Conservation (phyloP, 257 asterid species). For the Ballota nigra region DNA sequence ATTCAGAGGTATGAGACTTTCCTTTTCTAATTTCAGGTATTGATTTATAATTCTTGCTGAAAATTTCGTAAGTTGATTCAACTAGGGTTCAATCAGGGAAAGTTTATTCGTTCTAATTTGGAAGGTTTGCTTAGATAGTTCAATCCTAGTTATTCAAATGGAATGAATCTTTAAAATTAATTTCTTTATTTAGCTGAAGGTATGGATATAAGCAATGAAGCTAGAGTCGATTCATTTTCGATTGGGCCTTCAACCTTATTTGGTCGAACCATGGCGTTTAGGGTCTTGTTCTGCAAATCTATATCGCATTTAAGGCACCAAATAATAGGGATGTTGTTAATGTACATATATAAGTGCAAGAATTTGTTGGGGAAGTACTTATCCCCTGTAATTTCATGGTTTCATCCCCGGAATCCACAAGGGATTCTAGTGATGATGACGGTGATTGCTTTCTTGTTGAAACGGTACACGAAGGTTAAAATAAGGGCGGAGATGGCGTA, state of each 20-base stretch:
- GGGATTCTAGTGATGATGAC: slow-evolving; percentile 79
- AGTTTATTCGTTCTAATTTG: neutral
- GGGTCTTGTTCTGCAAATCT: slow-evolving; percentile 86
- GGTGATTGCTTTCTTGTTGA: slow-evolving; percentile 67
- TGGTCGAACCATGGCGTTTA: slow-evolving; percentile 82
- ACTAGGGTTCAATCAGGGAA: neutral
- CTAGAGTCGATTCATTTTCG: slow-evolving; percentile 75
- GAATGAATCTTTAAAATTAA: slow-evolving; percentile 3
- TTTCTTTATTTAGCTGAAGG: slow-evolving; percentile 10
- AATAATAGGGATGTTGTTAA: slow-evolving; percentile 34
- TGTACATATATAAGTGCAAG: slow-evolving; percentile 42
- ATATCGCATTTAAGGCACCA: slow-evolving; percentile 64
- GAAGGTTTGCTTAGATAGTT: slow-evolving; percentile 3
- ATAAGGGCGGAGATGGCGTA: slow-evolving; percentile 85
- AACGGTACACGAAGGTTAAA: slow-evolving; percentile 76
- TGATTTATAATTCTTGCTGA: slow-evolving; percentile 10
- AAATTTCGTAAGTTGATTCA: neutral
- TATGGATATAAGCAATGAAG: slow-evolving; percentile 94
- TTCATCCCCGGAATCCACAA: slow-evolving; percentile 93
- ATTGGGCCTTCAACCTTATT: slow-evolving; percentile 81
- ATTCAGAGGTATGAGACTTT: slow-evolving; percentile 20
- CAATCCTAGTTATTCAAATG: neutral
- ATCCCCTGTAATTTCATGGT: slow-evolving; percentile 66
- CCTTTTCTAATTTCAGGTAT: neutral
- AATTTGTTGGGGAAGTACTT: slow-evolving; percentile 36